Evolutionary conservation across 108 stramenopile genomes (phyloP).

Genomic region (Schizochytrium sp.): DNA sequence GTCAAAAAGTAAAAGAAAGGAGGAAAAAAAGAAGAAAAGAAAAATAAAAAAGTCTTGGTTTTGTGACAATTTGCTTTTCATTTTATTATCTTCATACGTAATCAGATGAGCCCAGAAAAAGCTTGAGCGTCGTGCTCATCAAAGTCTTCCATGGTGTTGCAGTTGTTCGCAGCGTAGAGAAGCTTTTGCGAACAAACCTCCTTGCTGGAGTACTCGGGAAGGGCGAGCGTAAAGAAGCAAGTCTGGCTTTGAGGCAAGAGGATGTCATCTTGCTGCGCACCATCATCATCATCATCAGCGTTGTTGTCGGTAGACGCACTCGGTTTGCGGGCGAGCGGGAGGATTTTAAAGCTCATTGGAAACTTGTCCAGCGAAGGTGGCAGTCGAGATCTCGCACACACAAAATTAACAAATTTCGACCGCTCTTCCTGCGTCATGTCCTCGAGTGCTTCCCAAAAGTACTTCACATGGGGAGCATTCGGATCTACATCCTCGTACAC

Average conservation of each 20-base stretch:
- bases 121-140: background rate
- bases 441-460: conserved; percentile 45
- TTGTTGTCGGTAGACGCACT: background rate
- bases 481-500: conserved; percentile 42
- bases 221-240: conserved; percentile 49
- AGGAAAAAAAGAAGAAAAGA: background rate
- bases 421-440: conserved; percentile 75
- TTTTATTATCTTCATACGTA: background rate
- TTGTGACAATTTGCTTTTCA: background rate
- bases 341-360: conserved; percentile 54
- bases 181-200: conserved; percentile 42
- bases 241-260: conserved; percentile 51
- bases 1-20: background rate
- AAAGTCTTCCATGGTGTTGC: conserved; percentile 48
- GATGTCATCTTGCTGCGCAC: conserved; percentile 23
- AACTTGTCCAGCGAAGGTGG: conserved; percentile 74
- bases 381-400: conserved; percentile 86
- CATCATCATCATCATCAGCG: conserved; percentile 15
- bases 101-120: background rate
- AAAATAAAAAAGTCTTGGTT: background rate
- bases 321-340: conserved; percentile 9
- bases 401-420: conserved; percentile 84
- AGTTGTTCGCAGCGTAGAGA: conserved; percentile 44
- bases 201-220: conserved; percentile 45
- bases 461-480: conserved; percentile 29